phyloP scores from a whole-genome alignment of 2,329 filamentous ascomycete genomes.

The Epichloe scottii region DNA sequence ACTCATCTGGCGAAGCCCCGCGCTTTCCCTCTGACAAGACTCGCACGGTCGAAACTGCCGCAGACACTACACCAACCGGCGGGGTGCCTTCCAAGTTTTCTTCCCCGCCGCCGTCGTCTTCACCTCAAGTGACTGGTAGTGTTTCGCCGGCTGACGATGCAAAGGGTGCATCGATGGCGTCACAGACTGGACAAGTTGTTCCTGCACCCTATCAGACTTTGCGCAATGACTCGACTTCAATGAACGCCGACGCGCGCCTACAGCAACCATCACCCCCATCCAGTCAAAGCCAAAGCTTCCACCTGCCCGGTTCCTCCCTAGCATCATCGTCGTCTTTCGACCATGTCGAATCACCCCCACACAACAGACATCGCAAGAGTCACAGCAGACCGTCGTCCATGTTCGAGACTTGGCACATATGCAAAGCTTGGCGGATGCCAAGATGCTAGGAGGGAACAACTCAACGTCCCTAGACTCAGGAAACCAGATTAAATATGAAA shows the following conservation, averaged over 20 bases:
- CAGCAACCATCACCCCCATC: conserved; percentile 25
- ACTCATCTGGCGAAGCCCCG: background rate
- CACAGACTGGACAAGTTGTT: conserved; percentile 20
- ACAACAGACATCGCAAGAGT: conserved; percentile 10
- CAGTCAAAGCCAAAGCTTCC: conserved; percentile 20
- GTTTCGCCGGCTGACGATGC: conserved; percentile 28
- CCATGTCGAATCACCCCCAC: background rate
- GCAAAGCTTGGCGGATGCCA: conserved; percentile 72
- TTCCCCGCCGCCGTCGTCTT: conserved; percentile 42
- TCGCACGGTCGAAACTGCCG: background rate
- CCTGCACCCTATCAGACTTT: conserved; percentile 9
- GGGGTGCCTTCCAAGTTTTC: conserved; percentile 35
- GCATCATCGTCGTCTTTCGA: conserved; percentile 2
- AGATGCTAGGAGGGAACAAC: conserved; percentile 44
- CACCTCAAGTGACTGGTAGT: conserved; percentile 28
- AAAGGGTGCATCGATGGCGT: conserved; percentile 36
- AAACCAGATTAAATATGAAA: conserved; percentile 65
- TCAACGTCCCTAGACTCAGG: conserved; percentile 35
- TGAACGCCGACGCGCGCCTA: conserved; percentile 11
- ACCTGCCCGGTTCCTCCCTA: conserved; percentile 15
- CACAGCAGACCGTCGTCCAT: conserved; percentile 48
- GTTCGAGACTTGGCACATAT: conserved; percentile 86
- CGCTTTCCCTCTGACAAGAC: background rate
- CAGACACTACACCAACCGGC: conserved; percentile 18
- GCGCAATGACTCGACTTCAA: conserved; percentile 7